Evolutionary conservation across 257 asterid species (phyloP), one percentile per base, ranked within the genome.

Genomic region (Nicotiana noctiflora): DNA sequence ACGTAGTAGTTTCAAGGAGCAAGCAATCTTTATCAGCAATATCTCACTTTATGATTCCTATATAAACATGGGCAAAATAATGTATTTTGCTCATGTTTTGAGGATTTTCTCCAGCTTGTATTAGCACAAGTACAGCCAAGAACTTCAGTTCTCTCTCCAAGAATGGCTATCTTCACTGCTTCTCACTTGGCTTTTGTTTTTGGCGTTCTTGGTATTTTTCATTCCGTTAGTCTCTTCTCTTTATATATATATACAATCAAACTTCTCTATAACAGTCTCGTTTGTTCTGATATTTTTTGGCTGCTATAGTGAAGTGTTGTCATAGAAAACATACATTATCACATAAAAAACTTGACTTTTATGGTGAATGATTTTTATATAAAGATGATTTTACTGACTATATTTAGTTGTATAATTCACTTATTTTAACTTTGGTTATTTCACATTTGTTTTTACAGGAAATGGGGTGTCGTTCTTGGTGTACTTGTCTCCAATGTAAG

Each of bases 401-500:
- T 25, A 25, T 37, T 37, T 37, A 6, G 10, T 37, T 37, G 49
- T 8, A 40, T 6, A 6, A 23, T 27, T 46, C 65, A 32, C 57
- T 14, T 23, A 9, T 7, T 57, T 29, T 78, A 76, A 7, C 68
- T 14, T 40, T 2, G 62, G 19, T 55, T 15, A 72, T 17, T 18
- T 14, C 4, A 2, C 83, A 4, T 5, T 80, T 37, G 6, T 2
- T 46, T 25, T 65, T n/a, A 11, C 72, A 91, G 98, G 98, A 83
- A 94, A 92, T 79, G 77, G 88, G 1, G 93, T 92, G 82, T 92
- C 97, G 81, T 92, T 92, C 90, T 78, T 92, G 94, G 98, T 94
- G 81, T 94, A 82, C 89, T 70, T 94, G 89, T 88, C 98, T 8
- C 98, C 98, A 3, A 18, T 88, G 97, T 93, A 85, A 85, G 34